Percentiles rank a stretch among this genome's conserved stretches.
These are phyloP conservation scores for Leishmania tarentolae DNA, from an alignment of 208 protist species.

Conservation along the genomic window DNA sequence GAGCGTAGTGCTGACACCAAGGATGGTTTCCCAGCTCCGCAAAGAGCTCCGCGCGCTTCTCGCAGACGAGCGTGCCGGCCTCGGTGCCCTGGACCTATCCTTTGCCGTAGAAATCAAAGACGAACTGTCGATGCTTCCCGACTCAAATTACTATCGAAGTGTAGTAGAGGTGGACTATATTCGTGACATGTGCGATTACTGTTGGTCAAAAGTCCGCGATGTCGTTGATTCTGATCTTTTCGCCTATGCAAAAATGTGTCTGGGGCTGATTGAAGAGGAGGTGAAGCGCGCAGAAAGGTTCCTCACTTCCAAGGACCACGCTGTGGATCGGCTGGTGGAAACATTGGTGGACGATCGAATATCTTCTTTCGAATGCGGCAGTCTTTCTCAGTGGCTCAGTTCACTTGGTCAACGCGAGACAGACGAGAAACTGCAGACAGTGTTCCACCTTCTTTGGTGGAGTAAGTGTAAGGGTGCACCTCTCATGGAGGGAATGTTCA, in stretches of 20 bases:
- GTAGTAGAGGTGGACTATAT: conserved; percentile 45
- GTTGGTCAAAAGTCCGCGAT: conserved; percentile 15
- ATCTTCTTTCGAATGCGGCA: conserved; percentile 7
- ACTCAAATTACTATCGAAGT: conserved; percentile 36
- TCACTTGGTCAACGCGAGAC: conserved; percentile 8
- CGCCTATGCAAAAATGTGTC: conserved; percentile 21
- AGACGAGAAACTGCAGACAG: conserved; percentile 11
- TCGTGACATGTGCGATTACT: conserved; percentile 36
- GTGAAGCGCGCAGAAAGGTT: conserved; percentile 26
- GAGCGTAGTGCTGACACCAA: conserved; percentile 24
- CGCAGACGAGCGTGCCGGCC: conserved; percentile 18
- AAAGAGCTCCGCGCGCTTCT: conserved; percentile 30
- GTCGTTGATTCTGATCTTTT: conserved; percentile 14
- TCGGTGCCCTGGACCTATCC: conserved; percentile 2
- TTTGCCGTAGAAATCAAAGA: conserved; percentile 43
- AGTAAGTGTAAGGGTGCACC: conserved; percentile 27
- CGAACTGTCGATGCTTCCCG: conserved; percentile 44
- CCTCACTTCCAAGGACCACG: conserved; percentile 31
- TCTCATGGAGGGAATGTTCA: conserved; percentile 33
- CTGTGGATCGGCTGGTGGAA: conserved; percentile 27
- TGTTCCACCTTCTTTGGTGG: conserved; percentile 36
- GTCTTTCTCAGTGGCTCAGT: conserved; percentile 14
- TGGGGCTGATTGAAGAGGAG: conserved; percentile 34
- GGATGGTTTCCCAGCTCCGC: conserved; percentile 20
- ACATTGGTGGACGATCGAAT: conserved; percentile 40